Conservation (phyloP, 2,329 filamentous ascomycete species). For the Daldinia sp. region DNA sequence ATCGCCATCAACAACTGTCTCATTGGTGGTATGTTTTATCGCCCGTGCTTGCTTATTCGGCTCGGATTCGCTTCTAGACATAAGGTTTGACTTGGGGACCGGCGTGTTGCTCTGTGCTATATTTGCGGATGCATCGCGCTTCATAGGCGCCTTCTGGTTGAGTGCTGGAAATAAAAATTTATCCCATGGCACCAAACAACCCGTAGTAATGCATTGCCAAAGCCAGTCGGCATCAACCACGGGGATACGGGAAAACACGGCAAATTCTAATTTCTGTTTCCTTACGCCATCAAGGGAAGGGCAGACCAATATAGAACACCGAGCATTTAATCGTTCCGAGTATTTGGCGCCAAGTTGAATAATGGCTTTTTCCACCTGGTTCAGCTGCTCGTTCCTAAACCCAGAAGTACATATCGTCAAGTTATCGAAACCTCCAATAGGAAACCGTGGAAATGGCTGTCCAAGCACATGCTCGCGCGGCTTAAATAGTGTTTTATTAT, state of each 20-base stretch:
- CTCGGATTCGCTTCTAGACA: conserved; percentile 30
- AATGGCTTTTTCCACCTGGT: conserved; percentile 84
- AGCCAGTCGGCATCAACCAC: conserved; percentile 88
- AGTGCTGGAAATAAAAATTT: conserved; percentile 63
- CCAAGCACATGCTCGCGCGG: conserved; percentile 79
- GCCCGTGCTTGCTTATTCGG: conserved; percentile 34
- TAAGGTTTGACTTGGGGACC: conserved; percentile 43
- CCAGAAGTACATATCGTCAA: conserved; percentile 83
- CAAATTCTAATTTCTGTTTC: conserved; percentile 83
- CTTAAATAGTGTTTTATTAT: conserved; percentile 77
- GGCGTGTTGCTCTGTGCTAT: conserved; percentile 39
- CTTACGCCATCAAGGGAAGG: conserved; percentile 68
- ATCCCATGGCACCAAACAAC: conserved; percentile 60
- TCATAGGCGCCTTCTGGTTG: conserved; percentile 47
- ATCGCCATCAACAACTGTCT: conserved; percentile 56
- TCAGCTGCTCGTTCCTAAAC: conserved; percentile 84
- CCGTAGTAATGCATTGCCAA: conserved; percentile 79
- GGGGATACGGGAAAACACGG: conserved; percentile 79
- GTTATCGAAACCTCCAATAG: conserved; percentile 75
- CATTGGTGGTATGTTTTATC: conserved; percentile 54
- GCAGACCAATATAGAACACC: conserved; percentile 83
- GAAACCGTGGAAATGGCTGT: conserved; percentile 78
- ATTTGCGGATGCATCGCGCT: conserved; percentile 32
- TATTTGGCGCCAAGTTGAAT: conserved; percentile 83
- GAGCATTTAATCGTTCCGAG: conserved; percentile 78